A percentile compares a stretch with the other conserved stretches of the same genome.
These are phyloP conservation scores for Ustilago bromivora DNA, from an alignment of 1,284 basidiomycete genomes.

Conservation along the genomic window DNA sequence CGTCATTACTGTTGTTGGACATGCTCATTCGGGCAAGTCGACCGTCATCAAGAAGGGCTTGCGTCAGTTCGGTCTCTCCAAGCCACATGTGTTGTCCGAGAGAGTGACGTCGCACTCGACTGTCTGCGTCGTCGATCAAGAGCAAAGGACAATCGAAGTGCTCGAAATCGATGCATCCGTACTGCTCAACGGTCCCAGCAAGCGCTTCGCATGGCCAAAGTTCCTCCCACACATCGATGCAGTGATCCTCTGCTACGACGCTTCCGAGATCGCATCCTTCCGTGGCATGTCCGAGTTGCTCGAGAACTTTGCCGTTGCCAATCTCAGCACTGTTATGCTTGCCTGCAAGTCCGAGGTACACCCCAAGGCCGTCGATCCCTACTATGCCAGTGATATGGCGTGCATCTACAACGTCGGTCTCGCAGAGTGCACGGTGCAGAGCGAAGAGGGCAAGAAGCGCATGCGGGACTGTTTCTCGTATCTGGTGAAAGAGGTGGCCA, in stretches of 20 bases:
- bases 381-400: slow-evolving; percentile 66
- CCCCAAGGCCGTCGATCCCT: slow-evolving; percentile 64
- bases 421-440: slow-evolving; percentile 63
- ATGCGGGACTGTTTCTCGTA: slow-evolving; percentile 67
- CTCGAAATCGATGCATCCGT: slow-evolving; percentile 65
- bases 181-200: slow-evolving; percentile 57
- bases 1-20: slow-evolving; percentile 64
- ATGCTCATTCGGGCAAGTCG: slow-evolving; percentile 59
- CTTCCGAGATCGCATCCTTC: slow-evolving; percentile 59
- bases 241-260: slow-evolving; percentile 66
- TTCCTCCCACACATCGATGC: slow-evolving; percentile 63
- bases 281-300: slow-evolving; percentile 66
- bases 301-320: slow-evolving; percentile 58
- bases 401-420: slow-evolving; percentile 64
- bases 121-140: slow-evolving; percentile 62
- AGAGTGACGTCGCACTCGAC: slow-evolving; percentile 64
- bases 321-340: slow-evolving; percentile 64
- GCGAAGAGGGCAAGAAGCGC: slow-evolving; percentile 66
- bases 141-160: slow-evolving; percentile 64
- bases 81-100: slow-evolving; percentile 59
- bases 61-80: slow-evolving; percentile 62
- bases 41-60: slow-evolving; percentile 66
- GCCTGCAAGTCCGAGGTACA: slow-evolving; percentile 66
- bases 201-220: slow-evolving; percentile 65
- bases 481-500: slow-evolving; percentile 65